Evolutionary conservation across 306 rosid species (phyloP), one percentile per base, ranked within the genome.

Genomic region (Quercus bicolor): DNA sequence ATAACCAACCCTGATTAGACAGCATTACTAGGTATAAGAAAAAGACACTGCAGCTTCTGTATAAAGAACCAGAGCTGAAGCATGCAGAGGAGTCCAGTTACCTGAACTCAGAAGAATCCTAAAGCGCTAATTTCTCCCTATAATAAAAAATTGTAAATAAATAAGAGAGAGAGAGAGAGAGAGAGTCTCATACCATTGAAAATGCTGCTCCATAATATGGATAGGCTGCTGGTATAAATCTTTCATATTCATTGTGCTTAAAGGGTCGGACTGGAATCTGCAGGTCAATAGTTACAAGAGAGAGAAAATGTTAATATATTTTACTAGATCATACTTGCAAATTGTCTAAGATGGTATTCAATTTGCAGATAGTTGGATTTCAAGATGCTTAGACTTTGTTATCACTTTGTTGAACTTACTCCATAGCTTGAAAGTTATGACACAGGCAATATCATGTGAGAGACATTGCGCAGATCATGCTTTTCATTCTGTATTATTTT

Each of bases 191-290:
- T 89, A 95, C 98, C 98, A 93, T 95, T 19, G 98, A 84, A 85
- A 92, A 92, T 78, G 98, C 80, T 68, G 97, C 90, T 83, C 97
- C 98, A 69, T 91, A 95, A 66, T 95, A 95, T 52, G 98, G 98
- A 84, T 91, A 95, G 26, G 98, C 98, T 45, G 98, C 87, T 14
- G 97, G 95, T 77, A 95, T 91, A 69, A 95, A 95, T 87, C 98
- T 91, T 80, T 95, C 98, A 2, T 95, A 95, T 88, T 95, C 98
- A 52, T 95, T 86, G 91, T 95, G 98, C 79, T 86, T 92, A 80
- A 85, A 95, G 79, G 98, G 98, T 40, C 96, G 97, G 60, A 95
- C 98, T 62, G 98, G 98, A 76, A 95, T 95, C 98, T 95, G 91
- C 89, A 87, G 56, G 40, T 78, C 52, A 45, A 79, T 75, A 81